These are phyloP conservation scores for Penicillium egyptiacum DNA, from an alignment of 495 filamentous ascomycete genomes.

Conservation along the genomic window DNA sequence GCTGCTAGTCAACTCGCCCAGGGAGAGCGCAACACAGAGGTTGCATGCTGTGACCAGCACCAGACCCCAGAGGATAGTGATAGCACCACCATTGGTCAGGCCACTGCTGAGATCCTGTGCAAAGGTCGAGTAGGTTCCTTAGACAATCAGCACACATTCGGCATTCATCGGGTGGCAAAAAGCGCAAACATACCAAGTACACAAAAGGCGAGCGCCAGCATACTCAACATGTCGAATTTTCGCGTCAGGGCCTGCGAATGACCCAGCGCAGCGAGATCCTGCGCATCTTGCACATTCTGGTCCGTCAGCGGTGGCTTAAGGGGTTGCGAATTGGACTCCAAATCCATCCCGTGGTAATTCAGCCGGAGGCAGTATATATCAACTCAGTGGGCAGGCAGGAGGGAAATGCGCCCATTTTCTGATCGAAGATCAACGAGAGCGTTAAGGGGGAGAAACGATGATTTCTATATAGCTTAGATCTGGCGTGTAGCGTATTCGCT, in stretches of 20 bases:
- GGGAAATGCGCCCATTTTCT: conserved; percentile 29
- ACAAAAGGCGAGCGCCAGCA: conserved; percentile 49
- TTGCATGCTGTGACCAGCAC: conserved; percentile 48
- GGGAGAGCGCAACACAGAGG: conserved; percentile 48
- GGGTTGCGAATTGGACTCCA: conserved; percentile 32
- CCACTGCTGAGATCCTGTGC: conserved; percentile 48
- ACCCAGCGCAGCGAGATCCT: conserved; percentile 52
- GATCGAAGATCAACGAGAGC: conserved; percentile 2
- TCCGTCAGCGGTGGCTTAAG: conserved; percentile 34
- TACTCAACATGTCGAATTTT: conserved; percentile 51
- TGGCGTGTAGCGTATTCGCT: neutral
- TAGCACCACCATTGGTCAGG: conserved; percentile 47
- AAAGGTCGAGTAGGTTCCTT: conserved; percentile 49
- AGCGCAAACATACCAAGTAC: conserved; percentile 35
- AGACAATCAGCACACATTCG: neutral
- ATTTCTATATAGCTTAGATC: conserved; percentile 21
- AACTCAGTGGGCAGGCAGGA: conserved; percentile 20
- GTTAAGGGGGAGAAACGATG: neutral
- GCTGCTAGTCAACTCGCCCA: conserved; percentile 49
- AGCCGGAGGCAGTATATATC: conserved; percentile 18
- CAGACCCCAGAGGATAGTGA: conserved; percentile 53
- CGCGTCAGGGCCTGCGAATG: conserved; percentile 51
- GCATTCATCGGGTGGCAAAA: neutral
- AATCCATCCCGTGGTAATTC: conserved; percentile 30
- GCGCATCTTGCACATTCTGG: conserved; percentile 38